Conservation (phyloP, 2,329 filamentous ascomycete genomes). For the Alternaria infectoria region DNA sequence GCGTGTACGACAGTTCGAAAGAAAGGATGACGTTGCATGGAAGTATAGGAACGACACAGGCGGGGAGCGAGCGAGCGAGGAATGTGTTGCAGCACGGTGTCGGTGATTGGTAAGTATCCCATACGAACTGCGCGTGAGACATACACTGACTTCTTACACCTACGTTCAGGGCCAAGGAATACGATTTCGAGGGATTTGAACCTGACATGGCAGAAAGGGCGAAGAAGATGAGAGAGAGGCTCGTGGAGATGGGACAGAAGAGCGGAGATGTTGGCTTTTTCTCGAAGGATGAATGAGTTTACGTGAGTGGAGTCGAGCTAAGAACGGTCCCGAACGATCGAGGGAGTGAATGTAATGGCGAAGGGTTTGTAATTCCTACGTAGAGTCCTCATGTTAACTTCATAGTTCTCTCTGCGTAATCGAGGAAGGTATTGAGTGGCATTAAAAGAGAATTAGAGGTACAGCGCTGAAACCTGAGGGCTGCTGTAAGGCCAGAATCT, state of each 20-base stretch:
- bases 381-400: background rate
- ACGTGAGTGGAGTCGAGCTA: background rate
- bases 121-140: background rate
- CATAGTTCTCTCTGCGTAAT: background rate
- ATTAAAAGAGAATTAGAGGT: background rate
- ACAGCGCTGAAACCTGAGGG: background rate
- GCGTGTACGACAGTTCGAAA: conserved; percentile 64
- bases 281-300: conserved; percentile 41
- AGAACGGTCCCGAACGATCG: background rate
- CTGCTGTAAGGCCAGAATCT: background rate
- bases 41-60: conserved; percentile 68
- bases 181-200: conserved; percentile 65
- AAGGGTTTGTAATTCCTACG: background rate
- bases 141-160: background rate
- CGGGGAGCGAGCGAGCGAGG: conserved; percentile 64
- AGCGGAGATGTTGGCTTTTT: conserved; percentile 67
- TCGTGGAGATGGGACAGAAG: conserved; percentile 67
- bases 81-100: conserved; percentile 80
- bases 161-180: conserved; percentile 57
- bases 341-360: background rate
- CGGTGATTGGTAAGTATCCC: conserved; percentile 58
- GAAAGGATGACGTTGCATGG: conserved; percentile 77
- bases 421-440: background rate
- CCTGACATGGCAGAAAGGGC: conserved; percentile 66
- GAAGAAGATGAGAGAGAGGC: conserved; percentile 67